Percentiles rank a stretch among this genome's conserved stretches.
These are phyloP conservation scores for Patellaria atrata DNA, from an alignment of 495 filamentous ascomycete species.

Conservation along the genomic window DNA sequence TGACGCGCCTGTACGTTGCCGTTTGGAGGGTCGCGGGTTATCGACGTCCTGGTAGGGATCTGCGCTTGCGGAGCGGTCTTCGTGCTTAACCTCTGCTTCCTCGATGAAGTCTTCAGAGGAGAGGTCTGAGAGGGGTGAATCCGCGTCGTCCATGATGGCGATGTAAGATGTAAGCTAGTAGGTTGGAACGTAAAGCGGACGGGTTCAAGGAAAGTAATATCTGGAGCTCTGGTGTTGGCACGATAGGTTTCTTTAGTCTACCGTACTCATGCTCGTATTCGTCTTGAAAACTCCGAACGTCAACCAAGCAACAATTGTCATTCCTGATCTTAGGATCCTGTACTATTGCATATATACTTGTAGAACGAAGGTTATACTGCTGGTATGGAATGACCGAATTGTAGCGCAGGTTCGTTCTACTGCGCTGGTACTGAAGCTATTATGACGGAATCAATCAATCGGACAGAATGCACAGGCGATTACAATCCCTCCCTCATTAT, in stretches of 20 bases:
- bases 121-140: slow-evolving; percentile 20
- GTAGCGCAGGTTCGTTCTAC: background rate
- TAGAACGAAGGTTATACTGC: too few species aligned
- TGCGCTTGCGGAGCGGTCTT: slow-evolving; percentile 11
- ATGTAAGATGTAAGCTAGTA: background rate
- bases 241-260: background rate
- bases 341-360: too few species aligned
- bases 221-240: background rate
- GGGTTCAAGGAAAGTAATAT: background rate
- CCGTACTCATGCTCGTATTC: background rate
- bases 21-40: slow-evolving; percentile 26
- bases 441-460: background rate
- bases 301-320: too few species aligned
- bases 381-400: too few species aligned
- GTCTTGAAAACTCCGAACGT: too few species aligned
- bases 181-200: background rate
- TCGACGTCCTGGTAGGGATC: slow-evolving; percentile 17
- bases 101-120: slow-evolving; percentile 21
- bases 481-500: background rate
- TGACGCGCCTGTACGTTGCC: slow-evolving; percentile 20
- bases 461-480: background rate
- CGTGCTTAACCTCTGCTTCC: slow-evolving; percentile 19
- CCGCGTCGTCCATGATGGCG: slow-evolving; percentile 17
- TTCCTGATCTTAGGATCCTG: too few species aligned
- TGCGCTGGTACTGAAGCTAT: background rate